Base-by-base conservation (phyloP, 1,284 basidiomycete genomes). In the Schizophyllum amplum region DNA sequence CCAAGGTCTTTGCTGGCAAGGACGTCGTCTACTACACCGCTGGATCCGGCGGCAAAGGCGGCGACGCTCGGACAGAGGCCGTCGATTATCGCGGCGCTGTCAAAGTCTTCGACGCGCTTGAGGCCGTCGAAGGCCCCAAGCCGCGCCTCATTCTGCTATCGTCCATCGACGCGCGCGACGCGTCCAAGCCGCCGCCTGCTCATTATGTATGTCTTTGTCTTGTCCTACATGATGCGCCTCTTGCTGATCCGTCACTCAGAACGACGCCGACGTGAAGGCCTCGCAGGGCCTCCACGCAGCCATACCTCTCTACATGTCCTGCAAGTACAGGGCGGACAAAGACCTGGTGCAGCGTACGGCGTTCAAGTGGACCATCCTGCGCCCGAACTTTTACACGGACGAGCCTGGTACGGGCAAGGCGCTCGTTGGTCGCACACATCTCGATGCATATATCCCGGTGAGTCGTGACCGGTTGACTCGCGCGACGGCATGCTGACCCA, bases 11-110 rank as follows among this genome's bases (percentile, higher is more conserved):
- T 60, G 62, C 72, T 24, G 75, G 74, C 2, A 67, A 73, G n/a
- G 71, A 80, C 51, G 73, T 82, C 22, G 80, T 90, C 15, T 77
- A 87, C 61, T 90, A 86, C 64, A 72, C 79, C 21, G 85, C 85
- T 0, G 88, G 88, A 1, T 83, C 87, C 0, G 87, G 86, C 0
- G 85, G 84, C 0, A 84, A 85, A 63, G 86, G 84, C 62, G 75
- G 81, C 0, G 69, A 75, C 9, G 84, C 86, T 58, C 71, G 87
- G 27, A 87, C 83, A 1, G 79, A 79, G 61, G 76, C 75, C 23
- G 87, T 91, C 9, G 89, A 91, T 67, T 82, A 83, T 64, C 79
- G 84, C 54, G 87, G 85, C 2, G 86, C 87, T 0, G 63, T 89
- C 56, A 89, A 88, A 68, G 80, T 86, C 0, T 90, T 84, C 64